A percentile compares a stretch with the other conserved stretches of the same genome.
Conservation (phyloP, 129 eudicot species). For the Heracleum sosnowskyi region DNA sequence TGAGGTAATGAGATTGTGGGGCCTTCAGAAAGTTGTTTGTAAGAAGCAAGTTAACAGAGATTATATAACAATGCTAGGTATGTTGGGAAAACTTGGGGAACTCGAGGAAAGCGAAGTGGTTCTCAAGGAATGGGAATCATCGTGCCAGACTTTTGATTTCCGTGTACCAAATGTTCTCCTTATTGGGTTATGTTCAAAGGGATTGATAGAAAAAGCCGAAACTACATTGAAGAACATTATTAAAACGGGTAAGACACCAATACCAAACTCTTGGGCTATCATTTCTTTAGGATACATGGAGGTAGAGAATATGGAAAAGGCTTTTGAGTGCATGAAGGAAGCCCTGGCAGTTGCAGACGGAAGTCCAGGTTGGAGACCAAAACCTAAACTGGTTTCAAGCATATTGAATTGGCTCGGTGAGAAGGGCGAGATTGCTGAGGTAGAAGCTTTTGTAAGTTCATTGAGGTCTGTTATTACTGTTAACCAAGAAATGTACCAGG, state of each 20-base stretch:
- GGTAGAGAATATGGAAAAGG: slow-evolving; percentile 28
- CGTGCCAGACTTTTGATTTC: slow-evolving; percentile 30
- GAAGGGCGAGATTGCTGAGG: slow-evolving; percentile 20
- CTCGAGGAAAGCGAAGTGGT: slow-evolving; percentile 26
- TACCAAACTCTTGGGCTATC: slow-evolving; percentile 37
- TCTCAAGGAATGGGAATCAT: slow-evolving; percentile 33
- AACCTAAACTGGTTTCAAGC: slow-evolving; percentile 18
- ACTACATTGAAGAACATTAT: slow-evolving; percentile 21
- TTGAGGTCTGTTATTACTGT: slow-evolving; percentile 22
- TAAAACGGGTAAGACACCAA: slow-evolving; percentile 26
- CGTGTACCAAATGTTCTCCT: slow-evolving; percentile 39
- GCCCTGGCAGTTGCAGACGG: slow-evolving; percentile 24
- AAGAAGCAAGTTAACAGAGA: slow-evolving; percentile 32
- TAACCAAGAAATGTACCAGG: slow-evolving; percentile 25
- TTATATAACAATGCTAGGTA: slow-evolving; percentile 29
- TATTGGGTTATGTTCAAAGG: slow-evolving; percentile 28
- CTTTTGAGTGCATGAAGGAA: slow-evolving; percentile 32
- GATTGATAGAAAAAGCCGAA: slow-evolving; percentile 27
- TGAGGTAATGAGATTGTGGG: slow-evolving; percentile 39
- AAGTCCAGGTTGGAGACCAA: slow-evolving; percentile 34
- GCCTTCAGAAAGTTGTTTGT: slow-evolving; percentile 16
- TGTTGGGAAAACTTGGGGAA: slow-evolving; percentile 37
- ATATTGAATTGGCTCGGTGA: slow-evolving; percentile 32
- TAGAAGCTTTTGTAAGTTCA: slow-evolving; percentile 29
- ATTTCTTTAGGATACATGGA: slow-evolving; percentile 25